Base-by-base conservation (phyloP, 2,329 filamentous ascomycete genomes). In the Monosporascus cannonballus region DNA sequence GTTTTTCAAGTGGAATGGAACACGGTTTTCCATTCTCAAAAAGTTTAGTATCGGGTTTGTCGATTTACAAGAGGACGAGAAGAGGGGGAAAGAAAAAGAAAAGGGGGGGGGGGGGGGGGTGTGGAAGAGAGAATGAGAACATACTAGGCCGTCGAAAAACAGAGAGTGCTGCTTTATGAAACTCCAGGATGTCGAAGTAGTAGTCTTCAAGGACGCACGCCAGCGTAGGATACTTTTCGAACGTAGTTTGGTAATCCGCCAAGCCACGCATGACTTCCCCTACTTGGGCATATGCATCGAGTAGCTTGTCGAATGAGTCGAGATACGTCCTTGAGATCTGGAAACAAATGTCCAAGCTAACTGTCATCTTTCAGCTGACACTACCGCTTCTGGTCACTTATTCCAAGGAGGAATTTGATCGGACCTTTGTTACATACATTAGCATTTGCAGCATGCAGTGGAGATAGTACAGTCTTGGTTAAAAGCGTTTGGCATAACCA, bases 1-100 rank as follows among this genome's bases (percentile, higher is more conserved):
- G 47, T 54, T 38, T 50, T 54, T 50, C 53, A 54, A 2, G 53
- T 38, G 5, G 53, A 54, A 44, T 54, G 50, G 17, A 54, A 52
- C n/a, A 54, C 3, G 3, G 25, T 27, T 27, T 20, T 1, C 37
- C 6, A 48, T 24, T 34, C 30, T 39, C 4, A 11, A 38, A 17
- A 38, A 11, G 3, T 17, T 48, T 14, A 38, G 47, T 11, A 39
- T 38, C 20, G 3, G 25, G 2, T 27, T 27, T 8, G 8, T 2
- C 25, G 8, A 27, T 27, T 9, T 27, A 3, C 8, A 9, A 27
- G 25, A 27, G 8, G 8, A 20, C 34, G 8, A 9, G 9, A 15
- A 48, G 20, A 7, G 9, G 4, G 14, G 7, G 8, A 34, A 6
- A 9, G 15, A 17, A 9, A n/a, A 3, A 48, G 25, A 7, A 6